Percentiles rank a stretch among this genome's conserved stretches.
phyloP scores from a whole-genome alignment of 371 early-diverging fungal genomes.

The Saksenaea vasiformis region DNA sequence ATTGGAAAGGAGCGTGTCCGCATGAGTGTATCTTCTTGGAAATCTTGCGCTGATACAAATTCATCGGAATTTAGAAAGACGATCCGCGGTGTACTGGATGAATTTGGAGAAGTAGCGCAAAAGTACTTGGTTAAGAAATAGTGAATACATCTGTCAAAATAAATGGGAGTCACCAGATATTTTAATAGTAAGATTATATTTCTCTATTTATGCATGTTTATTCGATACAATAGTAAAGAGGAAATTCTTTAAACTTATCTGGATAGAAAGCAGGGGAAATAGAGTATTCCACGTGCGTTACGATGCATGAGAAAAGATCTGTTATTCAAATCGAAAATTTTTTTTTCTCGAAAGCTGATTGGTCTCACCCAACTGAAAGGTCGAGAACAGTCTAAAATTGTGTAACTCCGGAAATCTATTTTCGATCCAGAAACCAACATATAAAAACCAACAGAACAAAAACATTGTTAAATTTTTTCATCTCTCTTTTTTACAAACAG shows the following conservation, averaged over 20 bases:
- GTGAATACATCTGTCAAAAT: slow-evolving; percentile 4
- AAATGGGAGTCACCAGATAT: background rate
- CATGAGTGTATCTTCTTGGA: slow-evolving; percentile 77
- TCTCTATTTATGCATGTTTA: no score
- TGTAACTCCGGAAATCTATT: slow-evolving; percentile 5
- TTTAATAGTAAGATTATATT: no score
- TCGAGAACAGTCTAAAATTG: background rate
- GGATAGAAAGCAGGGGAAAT: background rate
- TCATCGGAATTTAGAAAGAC: slow-evolving; percentile 57
- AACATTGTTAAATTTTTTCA: background rate
- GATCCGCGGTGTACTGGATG: slow-evolving; percentile 55
- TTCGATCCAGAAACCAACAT: background rate
- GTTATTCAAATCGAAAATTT: background rate
- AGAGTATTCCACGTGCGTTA: background rate
- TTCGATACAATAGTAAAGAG: background rate
- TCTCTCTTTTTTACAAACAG: background rate
- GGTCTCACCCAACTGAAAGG: background rate
- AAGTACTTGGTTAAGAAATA: slow-evolving; percentile 29
- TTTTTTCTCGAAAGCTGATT: background rate
- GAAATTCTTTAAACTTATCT: background rate
- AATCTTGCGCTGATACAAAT: slow-evolving; percentile 46
- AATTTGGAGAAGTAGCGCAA: slow-evolving; percentile 56
- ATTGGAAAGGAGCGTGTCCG: slow-evolving; percentile 79
- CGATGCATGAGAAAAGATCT: background rate
- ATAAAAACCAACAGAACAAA: background rate